phyloP scores from a whole-genome alignment of 177 flowering plant species.

The Vitis hybrid region DNA sequence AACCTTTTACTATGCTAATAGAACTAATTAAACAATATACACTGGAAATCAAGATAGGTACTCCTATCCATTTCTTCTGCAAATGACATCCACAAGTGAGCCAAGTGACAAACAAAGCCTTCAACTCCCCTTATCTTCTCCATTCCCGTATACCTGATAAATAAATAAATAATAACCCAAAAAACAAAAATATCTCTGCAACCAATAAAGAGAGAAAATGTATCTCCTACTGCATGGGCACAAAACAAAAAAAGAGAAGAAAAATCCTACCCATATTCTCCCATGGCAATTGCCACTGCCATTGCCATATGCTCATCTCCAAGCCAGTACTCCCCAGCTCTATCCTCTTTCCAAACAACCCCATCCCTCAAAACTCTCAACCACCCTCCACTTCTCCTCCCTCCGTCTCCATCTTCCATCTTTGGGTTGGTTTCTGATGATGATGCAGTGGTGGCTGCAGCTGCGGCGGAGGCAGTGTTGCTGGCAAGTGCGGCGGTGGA shows the following conservation, averaged over 20 bases:
- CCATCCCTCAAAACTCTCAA: slow-evolving; percentile 11
- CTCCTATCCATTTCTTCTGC: too few species aligned
- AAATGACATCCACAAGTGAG: too few species aligned
- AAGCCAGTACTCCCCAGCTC: slow-evolving; percentile 21
- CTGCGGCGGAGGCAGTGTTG: slow-evolving; percentile 13
- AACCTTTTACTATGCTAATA: too few species aligned
- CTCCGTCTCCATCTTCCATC: slow-evolving; percentile 10
- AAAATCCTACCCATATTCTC: background rate
- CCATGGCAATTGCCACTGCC: slow-evolving; percentile 16
- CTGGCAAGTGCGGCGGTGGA: slow-evolving; percentile 13
- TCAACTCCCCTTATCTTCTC: too few species aligned
- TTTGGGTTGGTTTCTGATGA: slow-evolving; percentile 11
- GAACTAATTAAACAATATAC: too few species aligned
- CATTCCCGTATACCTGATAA: fast-evolving
- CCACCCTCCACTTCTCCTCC: background rate
- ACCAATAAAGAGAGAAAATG: too few species aligned
- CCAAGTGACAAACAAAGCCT: too few species aligned
- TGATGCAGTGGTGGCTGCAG: slow-evolving; percentile 16
- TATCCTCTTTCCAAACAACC: slow-evolving; percentile 6
- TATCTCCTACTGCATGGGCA: background rate
- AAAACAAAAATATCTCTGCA: too few species aligned
- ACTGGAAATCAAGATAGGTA: too few species aligned
- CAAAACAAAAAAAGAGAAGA: too few species aligned
- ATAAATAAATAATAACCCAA: too few species aligned
- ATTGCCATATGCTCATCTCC: slow-evolving; percentile 22